Evolutionary conservation across 805 yeast genomes (phyloP), one percentile per base, ranked within the genome.

Genomic region (Kodamaea sagamina): DNA sequence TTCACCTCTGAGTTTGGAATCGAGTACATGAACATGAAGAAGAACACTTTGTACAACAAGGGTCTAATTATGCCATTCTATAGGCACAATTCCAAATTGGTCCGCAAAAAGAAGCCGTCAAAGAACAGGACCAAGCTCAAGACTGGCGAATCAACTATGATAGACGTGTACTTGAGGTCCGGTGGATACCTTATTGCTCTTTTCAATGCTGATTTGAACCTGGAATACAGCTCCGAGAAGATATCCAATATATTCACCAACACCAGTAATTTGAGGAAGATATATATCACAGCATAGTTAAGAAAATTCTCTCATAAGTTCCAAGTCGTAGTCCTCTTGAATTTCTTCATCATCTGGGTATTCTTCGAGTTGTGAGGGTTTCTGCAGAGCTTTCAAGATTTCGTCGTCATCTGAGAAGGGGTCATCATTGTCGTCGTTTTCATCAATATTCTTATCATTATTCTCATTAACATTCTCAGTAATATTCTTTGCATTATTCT

Each of bases 1-100:
- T 71, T 78, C 50, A 62, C 62, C 12, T 74, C 82, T 1, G 81
- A 78, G 39, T 73, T 71, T 61, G 86, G 86, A 1, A 52, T 77
- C 4, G 59, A 59, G 10, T 75, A 75, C 53, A 62, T 58, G 25
- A 61, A 67, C 36, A 49, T 58, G 1, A 63, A 60, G 12, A 38
- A 44, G 26, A 43, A 49, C 19, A 57, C 72, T 5, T 57, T 56
- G 36, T 76, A 67, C 46, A 74, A 64, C 38, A 62, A 73, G 22
- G 86, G 86, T 0, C 47, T 77, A 3, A 63, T 78, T 15, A 71
- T 80, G 72, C 81, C 84, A 0, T 75, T 81, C 49, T 71, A 59
- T 53, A 65, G 74, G 42, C 61, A 63, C 26, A 61, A 64, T 13
- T 63, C 79, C 2, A 74, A 66, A 50, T 51, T 79, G 32, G 72